Conservation (phyloP, 768 basidiomycete species). For the Phlebiopsis flavidoalba region DNA sequence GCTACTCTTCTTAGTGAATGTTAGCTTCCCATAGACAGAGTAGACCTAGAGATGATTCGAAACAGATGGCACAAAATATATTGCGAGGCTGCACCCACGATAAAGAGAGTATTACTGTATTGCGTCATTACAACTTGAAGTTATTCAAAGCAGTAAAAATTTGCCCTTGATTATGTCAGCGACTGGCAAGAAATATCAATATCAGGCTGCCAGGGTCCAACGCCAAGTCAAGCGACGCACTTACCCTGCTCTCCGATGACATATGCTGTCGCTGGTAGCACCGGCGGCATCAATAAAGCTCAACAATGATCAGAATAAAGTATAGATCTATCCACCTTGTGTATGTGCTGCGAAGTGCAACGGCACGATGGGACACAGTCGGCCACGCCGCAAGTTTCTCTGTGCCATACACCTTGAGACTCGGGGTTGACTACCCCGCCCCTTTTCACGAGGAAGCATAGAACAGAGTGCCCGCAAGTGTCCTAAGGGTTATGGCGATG, state of each 20-base stretch:
- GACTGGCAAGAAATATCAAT: constrained; percentile 7
- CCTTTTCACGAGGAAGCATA: constrained; percentile 31
- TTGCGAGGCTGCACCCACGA: too few relatives aligned
- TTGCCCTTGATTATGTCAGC: constrained; percentile 24
- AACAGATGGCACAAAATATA: too few relatives aligned
- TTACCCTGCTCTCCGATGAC: constrained; percentile 23
- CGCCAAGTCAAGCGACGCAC: neutral
- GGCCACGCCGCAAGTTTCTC: constrained; percentile 38
- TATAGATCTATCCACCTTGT: constrained; percentile 13
- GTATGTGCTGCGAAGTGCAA: constrained; percentile 35
- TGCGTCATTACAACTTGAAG: too few relatives aligned
- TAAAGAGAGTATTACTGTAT: too few relatives aligned
- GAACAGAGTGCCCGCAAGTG: constrained; percentile 33
- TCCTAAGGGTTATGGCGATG: too few relatives aligned
- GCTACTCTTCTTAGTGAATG: too few relatives aligned
- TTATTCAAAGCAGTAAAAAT: constrained; percentile 2
- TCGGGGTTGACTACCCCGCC: constrained; percentile 31
- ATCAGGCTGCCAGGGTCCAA: neutral
- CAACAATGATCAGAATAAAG: neutral
- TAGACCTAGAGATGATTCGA: too few relatives aligned
- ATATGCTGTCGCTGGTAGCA: constrained; percentile 13
- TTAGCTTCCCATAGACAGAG: too few relatives aligned
- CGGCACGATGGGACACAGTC: constrained; percentile 38
- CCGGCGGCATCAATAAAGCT: neutral
- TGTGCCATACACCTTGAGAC: constrained; percentile 27